Conservation (phyloP, 495 filamentous ascomycete genomes). For the Talaromyces trachyspermus region DNA sequence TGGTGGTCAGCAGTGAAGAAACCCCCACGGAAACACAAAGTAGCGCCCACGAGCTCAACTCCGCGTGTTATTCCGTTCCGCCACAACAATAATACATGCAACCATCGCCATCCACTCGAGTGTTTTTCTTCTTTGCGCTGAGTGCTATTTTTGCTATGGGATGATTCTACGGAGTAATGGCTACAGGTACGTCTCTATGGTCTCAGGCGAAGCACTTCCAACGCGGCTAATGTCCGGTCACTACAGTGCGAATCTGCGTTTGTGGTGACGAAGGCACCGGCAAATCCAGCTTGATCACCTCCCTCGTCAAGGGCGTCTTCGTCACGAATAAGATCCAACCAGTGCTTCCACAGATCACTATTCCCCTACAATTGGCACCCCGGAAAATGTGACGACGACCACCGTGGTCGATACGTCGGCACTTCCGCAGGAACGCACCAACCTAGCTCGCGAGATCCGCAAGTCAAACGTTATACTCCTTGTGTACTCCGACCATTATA, state of each 20-base stretch:
- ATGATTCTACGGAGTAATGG: conserved; percentile 17
- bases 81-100: not conserved
- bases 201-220: not conserved
- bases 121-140: too few relatives aligned
- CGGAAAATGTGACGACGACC: conserved; percentile 90
- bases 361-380: conserved; percentile 83
- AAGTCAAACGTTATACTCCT: conserved; percentile 96
- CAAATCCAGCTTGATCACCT: conserved; percentile 48
- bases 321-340: conserved; percentile 90
- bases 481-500: conserved; percentile 96
- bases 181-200: conserved; percentile 25
- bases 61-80: conserved; percentile 7
- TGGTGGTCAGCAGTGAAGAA: not conserved
- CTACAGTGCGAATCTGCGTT: conserved; percentile 81
- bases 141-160: not conserved
- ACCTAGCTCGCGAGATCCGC: conserved; percentile 84
- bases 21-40: too few relatives aligned
- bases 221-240: not conserved
- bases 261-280: conserved; percentile 83
- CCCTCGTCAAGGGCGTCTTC: conserved; percentile 88
- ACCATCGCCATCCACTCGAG: too few relatives aligned
- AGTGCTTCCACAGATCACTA: conserved; percentile 86
- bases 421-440: conserved; percentile 82
- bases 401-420: conserved; percentile 96
- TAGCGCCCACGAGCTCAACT: not conserved